These are phyloP conservation scores for Citrus medica DNA, from an alignment of 345 rosid genomes.

Conservation along the genomic window DNA sequence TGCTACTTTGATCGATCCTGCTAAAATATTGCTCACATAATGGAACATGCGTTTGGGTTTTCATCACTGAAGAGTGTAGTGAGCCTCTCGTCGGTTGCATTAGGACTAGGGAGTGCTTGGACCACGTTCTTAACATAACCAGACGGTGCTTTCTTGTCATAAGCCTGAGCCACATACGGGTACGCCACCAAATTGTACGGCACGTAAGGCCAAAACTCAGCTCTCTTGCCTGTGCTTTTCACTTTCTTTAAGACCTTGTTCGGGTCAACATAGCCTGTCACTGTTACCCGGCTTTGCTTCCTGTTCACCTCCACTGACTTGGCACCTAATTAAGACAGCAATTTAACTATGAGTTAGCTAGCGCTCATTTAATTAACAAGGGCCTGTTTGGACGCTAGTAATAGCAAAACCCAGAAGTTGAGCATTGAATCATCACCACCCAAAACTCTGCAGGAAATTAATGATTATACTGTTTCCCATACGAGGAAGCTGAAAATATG, in stretches of 20 bases:
- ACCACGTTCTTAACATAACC: conserved; percentile 44
- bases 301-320: conserved; percentile 45
- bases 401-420: too few species aligned
- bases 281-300: conserved; percentile 46
- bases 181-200: conserved; percentile 44
- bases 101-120: conserved; percentile 37
- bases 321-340: conserved; percentile 18
- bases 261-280: conserved; percentile 43
- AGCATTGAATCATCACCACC: too few species aligned
- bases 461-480: neutral
- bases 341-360: too few species aligned
- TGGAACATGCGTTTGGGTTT: conserved; percentile 49
- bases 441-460: too few species aligned
- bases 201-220: conserved; percentile 57
- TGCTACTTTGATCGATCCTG: too few species aligned
- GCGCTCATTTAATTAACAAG: too few species aligned
- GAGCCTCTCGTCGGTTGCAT: conserved; percentile 26
- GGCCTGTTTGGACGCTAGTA: too few species aligned
- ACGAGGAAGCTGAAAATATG: neutral
- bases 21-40: conserved; percentile 29
- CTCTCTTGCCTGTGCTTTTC: conserved; percentile 43
- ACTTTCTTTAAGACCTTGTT: conserved; percentile 43
- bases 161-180: conserved; percentile 43
- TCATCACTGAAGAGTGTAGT: conserved; percentile 47
- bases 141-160: conserved; percentile 56